These are phyloP conservation scores for Cryptococcus depauperatus DNA, from an alignment of 1,284 basidiomycete genomes.

Conservation along the genomic window DNA sequence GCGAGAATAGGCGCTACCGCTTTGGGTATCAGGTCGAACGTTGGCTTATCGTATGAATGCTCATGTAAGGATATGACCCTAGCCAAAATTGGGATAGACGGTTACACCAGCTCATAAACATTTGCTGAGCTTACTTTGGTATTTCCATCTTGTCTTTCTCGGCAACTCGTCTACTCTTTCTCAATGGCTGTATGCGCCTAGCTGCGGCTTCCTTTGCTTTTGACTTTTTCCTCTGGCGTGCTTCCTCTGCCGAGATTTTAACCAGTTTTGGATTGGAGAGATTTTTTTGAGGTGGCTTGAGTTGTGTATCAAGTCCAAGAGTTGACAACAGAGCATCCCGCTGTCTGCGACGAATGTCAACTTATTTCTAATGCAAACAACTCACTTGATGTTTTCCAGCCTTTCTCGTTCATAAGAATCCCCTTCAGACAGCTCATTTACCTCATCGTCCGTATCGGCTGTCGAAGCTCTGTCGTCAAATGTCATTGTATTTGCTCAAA, in stretches of 20 bases:
- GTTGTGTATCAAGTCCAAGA: conserved; percentile 21
- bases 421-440: conserved; percentile 9
- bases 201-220: conserved; percentile 10
- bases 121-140: not conserved
- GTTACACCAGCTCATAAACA: too few species aligned
- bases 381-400: conserved; percentile 41
- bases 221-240: conserved; percentile 7
- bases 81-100: not conserved
- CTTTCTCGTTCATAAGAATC: conserved; percentile 35
- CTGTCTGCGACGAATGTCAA: not conserved
- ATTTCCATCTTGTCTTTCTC: not conserved
- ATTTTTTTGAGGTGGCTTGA: conserved; percentile 3
- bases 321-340: conserved; percentile 22
- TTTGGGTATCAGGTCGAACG: conserved; percentile 4
- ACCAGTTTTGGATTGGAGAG: conserved; percentile 3
- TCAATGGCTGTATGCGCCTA: conserved; percentile 13
- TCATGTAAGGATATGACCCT: conserved; percentile 1
- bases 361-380: not conserved
- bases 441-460: conserved; percentile 4
- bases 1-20: conserved; percentile 7
- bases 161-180: conserved; percentile 21
- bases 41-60: conserved; percentile 5
- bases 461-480: too few species aligned
- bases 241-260: conserved; percentile 12
- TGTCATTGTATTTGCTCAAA: too few species aligned